A percentile compares a stretch with the other conserved stretches of the same genome.
Evolutionary conservation across 176 grass and related monocot genomes (phyloP).

Genomic region (Puya raimondii): DNA sequence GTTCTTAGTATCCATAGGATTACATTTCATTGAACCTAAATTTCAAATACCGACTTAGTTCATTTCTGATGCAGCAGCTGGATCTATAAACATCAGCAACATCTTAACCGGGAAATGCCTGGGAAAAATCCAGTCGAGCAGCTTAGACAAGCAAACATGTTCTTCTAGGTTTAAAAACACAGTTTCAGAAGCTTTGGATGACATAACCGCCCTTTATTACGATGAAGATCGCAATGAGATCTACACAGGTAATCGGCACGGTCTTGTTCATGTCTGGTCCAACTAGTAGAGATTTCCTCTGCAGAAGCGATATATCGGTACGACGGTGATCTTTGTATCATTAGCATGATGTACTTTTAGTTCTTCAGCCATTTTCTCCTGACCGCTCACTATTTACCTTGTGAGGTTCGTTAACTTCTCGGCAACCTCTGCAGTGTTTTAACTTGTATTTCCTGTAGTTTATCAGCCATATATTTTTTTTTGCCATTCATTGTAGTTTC

Average conservation of each 20-base stretch:
- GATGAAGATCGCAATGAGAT: conserved; percentile 89
- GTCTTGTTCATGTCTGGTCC: conserved; percentile 88
- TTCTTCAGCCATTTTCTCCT: too few relatives aligned
- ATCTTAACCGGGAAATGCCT: conserved; percentile 86
- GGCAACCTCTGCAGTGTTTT: too few relatives aligned
- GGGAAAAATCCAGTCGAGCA: conserved; percentile 53
- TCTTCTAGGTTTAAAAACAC: conserved; percentile 54
- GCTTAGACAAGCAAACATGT: conserved; percentile 30
- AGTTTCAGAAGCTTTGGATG: conserved; percentile 58
- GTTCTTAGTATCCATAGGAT: not conserved
- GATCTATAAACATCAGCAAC: conserved; percentile 90
- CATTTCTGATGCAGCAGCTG: conserved; percentile 45
- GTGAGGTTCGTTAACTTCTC: too few relatives aligned
- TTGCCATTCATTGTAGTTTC: too few relatives aligned
- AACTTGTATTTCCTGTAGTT: too few relatives aligned
- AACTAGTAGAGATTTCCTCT: conserved; percentile 24
- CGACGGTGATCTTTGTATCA: too few relatives aligned
- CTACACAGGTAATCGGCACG: conserved; percentile 73
- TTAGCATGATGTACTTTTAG: too few relatives aligned
- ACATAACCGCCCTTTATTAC: conserved; percentile 83
- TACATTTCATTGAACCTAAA: not conserved
- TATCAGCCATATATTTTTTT: too few relatives aligned
- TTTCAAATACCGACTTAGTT: not conserved
- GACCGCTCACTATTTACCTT: too few relatives aligned
- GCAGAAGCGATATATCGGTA: too few relatives aligned